Conservation (phyloP, 768 basidiomycete species). For the Hortiboletus campestris region DNA sequence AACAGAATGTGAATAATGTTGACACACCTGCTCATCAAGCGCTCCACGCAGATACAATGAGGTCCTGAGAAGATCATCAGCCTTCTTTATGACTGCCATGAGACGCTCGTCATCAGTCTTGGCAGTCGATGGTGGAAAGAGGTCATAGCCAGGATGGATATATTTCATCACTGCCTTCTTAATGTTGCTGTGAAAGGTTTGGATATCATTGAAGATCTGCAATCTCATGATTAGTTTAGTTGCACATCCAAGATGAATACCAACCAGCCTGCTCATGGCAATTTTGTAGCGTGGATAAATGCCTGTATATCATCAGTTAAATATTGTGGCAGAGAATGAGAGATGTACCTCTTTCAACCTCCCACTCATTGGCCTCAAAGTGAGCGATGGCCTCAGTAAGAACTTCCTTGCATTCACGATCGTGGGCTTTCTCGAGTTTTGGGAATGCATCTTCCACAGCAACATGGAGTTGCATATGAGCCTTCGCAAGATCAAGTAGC, state of each 20-base stretch:
- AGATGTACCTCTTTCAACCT: no score
- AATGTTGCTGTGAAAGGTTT: not conserved
- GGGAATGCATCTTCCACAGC: not conserved
- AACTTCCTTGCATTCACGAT: not conserved
- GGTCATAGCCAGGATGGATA: not conserved
- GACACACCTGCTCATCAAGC: not conserved
- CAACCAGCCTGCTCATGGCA: not conserved
- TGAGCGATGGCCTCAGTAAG: not conserved
- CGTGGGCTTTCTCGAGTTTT: not conserved
- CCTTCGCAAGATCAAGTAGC: not conserved
- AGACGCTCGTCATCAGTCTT: not conserved
- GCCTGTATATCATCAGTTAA: not conserved
- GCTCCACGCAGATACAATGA: not conserved
- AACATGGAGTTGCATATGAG: not conserved
- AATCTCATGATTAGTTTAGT: not conserved
- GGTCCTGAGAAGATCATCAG: not conserved
- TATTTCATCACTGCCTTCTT: not conserved
- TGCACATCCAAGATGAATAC: not conserved
- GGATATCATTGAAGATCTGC: not conserved
- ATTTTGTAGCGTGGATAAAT: not conserved
- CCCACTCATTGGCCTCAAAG: not conserved
- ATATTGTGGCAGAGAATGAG: no score
- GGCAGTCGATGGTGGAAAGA: not conserved
- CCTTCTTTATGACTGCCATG: not conserved
- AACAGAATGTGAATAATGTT: not conserved